These are phyloP conservation scores for Saccharomycopsis fodiens DNA, from an alignment of 805 yeast genomes.

Conservation along the genomic window DNA sequence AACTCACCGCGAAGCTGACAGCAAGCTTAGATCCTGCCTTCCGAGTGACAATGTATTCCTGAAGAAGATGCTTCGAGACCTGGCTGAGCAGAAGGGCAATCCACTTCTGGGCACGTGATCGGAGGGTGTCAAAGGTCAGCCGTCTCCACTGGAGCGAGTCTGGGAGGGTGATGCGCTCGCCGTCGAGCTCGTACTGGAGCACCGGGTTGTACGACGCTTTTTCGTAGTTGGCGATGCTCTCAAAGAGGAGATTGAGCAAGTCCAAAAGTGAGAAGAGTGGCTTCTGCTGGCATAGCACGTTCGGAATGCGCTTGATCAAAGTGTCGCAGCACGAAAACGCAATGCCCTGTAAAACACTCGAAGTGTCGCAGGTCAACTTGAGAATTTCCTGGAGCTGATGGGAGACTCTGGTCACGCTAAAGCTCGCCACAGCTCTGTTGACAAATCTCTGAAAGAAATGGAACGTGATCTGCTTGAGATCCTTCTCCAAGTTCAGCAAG, in stretches of 20 bases:
- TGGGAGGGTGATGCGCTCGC: slow-evolving; percentile 42
- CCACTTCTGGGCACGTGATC: slow-evolving; percentile 61
- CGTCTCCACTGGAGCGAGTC: slow-evolving; percentile 74
- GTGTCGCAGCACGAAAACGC: slow-evolving; percentile 73
- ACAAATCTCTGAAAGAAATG: slow-evolving; percentile 8
- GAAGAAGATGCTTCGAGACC: slow-evolving; percentile 74
- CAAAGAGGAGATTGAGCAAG: slow-evolving; percentile 66
- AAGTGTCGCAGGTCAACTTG: slow-evolving; percentile 69
- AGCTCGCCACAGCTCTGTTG: slow-evolving; percentile 1
- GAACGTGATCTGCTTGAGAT: slow-evolving; percentile 29
- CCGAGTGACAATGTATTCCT: slow-evolving; percentile 52
- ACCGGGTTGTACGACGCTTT: slow-evolving; percentile 79
- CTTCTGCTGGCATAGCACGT: slow-evolving; percentile 65
- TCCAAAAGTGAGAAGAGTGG: slow-evolving; percentile 70
- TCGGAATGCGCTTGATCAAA: slow-evolving; percentile 60
- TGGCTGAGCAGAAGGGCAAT: slow-evolving; percentile 47
- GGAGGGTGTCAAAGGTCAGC: slow-evolving; percentile 53
- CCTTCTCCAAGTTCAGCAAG: slow-evolving; percentile 60
- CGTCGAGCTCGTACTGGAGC: slow-evolving; percentile 40
- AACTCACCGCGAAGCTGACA: slow-evolving; percentile 69
- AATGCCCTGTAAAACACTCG: slow-evolving; percentile 63
- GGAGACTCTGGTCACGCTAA: slow-evolving; percentile 35
- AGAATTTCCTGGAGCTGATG: slow-evolving; percentile 63
- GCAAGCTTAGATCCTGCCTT: slow-evolving; percentile 23
- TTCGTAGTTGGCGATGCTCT: slow-evolving; percentile 77